Conservation (phyloP, 139 green algal species). For the Diplosphaera chodatii region DNA sequence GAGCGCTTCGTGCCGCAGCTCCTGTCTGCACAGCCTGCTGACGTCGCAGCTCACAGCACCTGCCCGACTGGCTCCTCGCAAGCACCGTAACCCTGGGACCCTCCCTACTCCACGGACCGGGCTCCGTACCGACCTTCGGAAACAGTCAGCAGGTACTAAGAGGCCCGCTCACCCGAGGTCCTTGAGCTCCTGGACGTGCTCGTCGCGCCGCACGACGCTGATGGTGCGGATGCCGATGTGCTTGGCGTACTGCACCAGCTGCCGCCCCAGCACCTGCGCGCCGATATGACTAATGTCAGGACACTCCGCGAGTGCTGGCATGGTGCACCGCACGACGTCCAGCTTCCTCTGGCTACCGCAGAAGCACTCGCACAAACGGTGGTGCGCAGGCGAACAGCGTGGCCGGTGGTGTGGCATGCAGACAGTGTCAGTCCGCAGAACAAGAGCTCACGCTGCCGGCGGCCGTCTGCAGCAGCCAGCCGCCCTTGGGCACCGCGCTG, state of each 20-base stretch:
- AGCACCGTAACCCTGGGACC: neutral
- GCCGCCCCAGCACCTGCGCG: slow-evolving; percentile 17
- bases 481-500: slow-evolving; percentile 19
- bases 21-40: no score
- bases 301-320: no score
- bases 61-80: neutral
- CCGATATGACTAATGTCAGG: neutral
- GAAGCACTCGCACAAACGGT: no score
- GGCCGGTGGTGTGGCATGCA: no score
- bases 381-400: no score
- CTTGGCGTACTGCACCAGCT: slow-evolving; percentile 21
- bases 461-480: slow-evolving; percentile 33
- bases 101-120: no score
- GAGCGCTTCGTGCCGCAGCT: no score
- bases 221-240: slow-evolving; percentile 29
- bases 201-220: slow-evolving; percentile 24
- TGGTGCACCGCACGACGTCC: no score
- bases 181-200: slow-evolving; percentile 19
- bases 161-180: slow-evolving; percentile 15
- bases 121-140: no score
- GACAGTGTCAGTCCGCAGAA: no score
- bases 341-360: no score
- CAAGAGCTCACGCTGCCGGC: slow-evolving; percentile 17
- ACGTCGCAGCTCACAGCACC: neutral
- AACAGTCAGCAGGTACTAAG: no score